Conservation (phyloP, 108 stramenopile species). For the Bacterosira constricta region DNA sequence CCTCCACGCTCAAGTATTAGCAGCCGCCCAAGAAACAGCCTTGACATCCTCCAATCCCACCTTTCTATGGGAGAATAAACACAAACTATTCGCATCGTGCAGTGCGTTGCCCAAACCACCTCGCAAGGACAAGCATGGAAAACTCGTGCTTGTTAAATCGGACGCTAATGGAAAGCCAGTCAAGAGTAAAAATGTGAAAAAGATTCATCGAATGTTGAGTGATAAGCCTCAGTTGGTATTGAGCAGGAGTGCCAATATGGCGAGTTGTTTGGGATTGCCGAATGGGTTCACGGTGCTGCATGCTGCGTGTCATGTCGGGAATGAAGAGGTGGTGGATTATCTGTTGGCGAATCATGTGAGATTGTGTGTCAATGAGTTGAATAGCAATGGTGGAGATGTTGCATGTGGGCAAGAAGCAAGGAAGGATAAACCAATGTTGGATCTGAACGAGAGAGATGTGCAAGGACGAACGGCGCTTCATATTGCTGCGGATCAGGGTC, state of each 20-base stretch:
- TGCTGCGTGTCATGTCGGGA: constrained; percentile 58
- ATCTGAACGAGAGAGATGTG: constrained; percentile 53
- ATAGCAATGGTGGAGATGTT: neutral
- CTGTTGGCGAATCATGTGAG: constrained; percentile 22
- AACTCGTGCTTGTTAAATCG: neutral
- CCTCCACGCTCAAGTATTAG: constrained; percentile 12
- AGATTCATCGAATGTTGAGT: constrained; percentile 35
- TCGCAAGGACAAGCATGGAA: no score
- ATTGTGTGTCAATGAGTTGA: neutral
- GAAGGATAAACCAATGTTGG: constrained; percentile 1
- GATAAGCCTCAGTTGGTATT: constrained; percentile 39
- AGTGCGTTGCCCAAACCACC: constrained; percentile 12
- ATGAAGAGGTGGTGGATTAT: constrained; percentile 36
- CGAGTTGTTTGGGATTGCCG: constrained; percentile 42
- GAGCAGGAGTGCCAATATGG: constrained; percentile 53
- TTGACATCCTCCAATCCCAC: constrained; percentile 7
- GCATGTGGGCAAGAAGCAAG: neutral
- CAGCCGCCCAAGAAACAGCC: constrained; percentile 21
- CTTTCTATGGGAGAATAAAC: constrained; percentile 17
- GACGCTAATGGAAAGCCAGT: neutral
- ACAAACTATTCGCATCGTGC: constrained; percentile 15
- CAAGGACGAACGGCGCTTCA: constrained; percentile 84
- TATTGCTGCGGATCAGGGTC: constrained; percentile 70
- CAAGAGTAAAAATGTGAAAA: constrained; percentile 48
- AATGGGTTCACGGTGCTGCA: constrained; percentile 83